Evolutionary conservation across 2,329 filamentous ascomycete genomes (phyloP), one percentile per base, ranked within the genome.

Genomic region (Aureobasidium zeae): DNA sequence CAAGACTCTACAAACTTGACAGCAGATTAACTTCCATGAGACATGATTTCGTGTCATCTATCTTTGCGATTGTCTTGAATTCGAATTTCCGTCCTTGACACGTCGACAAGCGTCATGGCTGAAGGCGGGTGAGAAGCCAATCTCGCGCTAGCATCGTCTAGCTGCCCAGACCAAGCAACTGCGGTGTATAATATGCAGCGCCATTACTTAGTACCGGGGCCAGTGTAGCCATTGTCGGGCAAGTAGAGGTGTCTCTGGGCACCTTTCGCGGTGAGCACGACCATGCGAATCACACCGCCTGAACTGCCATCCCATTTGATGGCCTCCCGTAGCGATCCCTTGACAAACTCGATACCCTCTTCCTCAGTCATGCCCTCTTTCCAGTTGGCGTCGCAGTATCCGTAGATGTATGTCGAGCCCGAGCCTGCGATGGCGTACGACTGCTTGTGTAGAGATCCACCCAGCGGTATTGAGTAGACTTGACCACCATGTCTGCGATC

Each of bases 251-350:
- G 91, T 68, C 91, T 79, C 67, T 91, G 80, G 5, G 89, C 88
- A 25, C 91, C 91, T 60, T 83, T 79, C 57, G 79, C 80, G 50
- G 89, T 98, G 66, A 98, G 69, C 48, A 98, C 91, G 50, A 96
- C 89, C 85, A 98, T 86, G 55, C 91, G 80, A 59, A 98, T 98
- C 48, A 98, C 91, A 69, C 91, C 91, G 53, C 91, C 91, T 3
- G 91, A 96, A 71, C 88, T 95, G 52, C 91, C 91, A 63, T 98
- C 91, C 91, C 91, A 98, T 70, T 94, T 94, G 75, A 98, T 96
- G 12, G 91, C 91, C 73, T 98, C 89, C 58, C 78, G 72, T 60
- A 98, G 71, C 22, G 91, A 81, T 35, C 80, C 83, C 71, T 94
- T 95, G 63, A 98, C 91, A 58, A 98, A 98, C 29, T 80, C 67